Evolutionary conservation across 768 basidiomycete genomes (phyloP).

Genomic region (Russula olivacea): DNA sequence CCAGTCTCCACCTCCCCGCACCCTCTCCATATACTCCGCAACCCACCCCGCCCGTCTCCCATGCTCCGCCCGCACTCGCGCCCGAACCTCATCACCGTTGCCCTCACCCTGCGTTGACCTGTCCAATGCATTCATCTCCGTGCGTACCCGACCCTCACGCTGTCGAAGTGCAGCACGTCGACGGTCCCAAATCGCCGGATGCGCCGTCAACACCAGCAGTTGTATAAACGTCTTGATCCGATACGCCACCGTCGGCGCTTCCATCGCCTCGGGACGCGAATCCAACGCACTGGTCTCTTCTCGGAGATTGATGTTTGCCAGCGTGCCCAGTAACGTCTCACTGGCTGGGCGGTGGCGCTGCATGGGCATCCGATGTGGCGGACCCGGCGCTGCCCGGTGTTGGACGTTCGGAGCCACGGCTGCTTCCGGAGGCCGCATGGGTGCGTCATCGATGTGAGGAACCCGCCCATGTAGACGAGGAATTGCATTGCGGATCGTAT

Average conservation of each 20-base stretch:
- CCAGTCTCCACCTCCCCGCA: constrained; percentile 21
- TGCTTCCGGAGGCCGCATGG: constrained; percentile 5
- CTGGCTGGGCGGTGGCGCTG: neutral
- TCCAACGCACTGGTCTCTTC: constrained; percentile 17
- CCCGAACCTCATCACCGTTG: constrained; percentile 6
- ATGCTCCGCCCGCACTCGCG: constrained; percentile 1
- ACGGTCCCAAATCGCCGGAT: constrained; percentile 26
- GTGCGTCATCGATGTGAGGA: constrained; percentile 5
- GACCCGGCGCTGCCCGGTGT: constrained; percentile 1
- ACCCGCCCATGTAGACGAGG: constrained; percentile 8
- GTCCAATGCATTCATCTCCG: constrained; percentile 14
- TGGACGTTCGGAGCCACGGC: neutral
- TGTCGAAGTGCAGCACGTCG: constrained; percentile 22
- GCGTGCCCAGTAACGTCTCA: constrained; percentile 13
- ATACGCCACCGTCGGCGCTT: constrained; percentile 1
- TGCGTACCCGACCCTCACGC: constrained; percentile 23
- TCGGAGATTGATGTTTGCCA: constrained; percentile 18
- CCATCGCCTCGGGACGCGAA: constrained; percentile 5
- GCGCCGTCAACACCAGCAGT: constrained; percentile 20
- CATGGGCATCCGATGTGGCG: neutral
- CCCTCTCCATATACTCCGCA: constrained; percentile 15
- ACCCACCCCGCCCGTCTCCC: constrained; percentile 18
- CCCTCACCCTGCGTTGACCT: neutral
- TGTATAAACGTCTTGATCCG: constrained; percentile 21
- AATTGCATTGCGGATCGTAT: constrained; percentile 25